Evolutionary conservation across 768 basidiomycete species (phyloP), one percentile per base, ranked within the genome.

Genomic region (Mycena venus): DNA sequence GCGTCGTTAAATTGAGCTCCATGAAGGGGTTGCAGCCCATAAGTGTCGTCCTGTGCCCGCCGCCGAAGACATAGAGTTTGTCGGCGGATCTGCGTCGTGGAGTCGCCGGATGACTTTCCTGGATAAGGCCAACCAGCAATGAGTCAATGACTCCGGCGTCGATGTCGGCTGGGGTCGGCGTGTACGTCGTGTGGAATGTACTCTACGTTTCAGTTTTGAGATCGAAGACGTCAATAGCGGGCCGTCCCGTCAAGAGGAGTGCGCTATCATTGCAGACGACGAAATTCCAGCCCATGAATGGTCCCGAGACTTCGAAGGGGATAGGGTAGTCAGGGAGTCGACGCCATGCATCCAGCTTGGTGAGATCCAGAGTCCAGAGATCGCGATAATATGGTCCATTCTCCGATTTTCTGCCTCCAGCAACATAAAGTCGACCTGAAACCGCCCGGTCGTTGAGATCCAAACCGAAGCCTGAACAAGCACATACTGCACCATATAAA

Each of bases 61-160:
- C 87, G 6, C 84, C 85, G 70, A 88, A 87, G 15, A 87, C 81
- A 68, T 86, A 85, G 1, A 88, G 65, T 55, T 83, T 85, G 34
- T 79, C 79, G 68, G 29, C 81, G 74, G 38, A 80, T 74, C 44
- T 82, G 79, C 68, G 78, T 77, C 1, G 79, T 76, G 23, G 75
- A 63, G 53, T 79, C 75, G 6, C 17, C 10, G 19, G 19, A 19
- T 38, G 56, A 42, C 70, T 67, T 47, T 21, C 36, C 74, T 5
- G 75, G 79, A 58, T 80, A 83, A 1, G 79, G 79, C 83, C 82
- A 83, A 21, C 40, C 62, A 17, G 68, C 76, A 5, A 56, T 60
- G 34, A 68, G 19, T 70, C 76, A 5, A 56, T 60, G 34, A 68
- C 29, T 5, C 72, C 72, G 1, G 66, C 66, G 2, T 60, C 49